Conservation (phyloP, 164 flowering plant genomes). For the Nymphaea colorata region DNA sequence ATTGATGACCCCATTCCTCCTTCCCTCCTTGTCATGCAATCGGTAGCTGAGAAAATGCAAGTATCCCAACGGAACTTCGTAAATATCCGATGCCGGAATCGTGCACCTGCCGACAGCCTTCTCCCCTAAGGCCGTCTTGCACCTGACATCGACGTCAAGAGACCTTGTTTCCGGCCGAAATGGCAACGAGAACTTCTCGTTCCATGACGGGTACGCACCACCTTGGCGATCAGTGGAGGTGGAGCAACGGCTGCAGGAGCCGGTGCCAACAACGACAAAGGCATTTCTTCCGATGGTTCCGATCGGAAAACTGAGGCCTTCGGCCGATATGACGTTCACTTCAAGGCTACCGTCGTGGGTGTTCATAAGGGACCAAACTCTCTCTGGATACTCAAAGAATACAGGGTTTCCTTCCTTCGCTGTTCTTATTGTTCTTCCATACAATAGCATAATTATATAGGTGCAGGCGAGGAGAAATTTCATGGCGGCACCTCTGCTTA, state of each 20-base stretch:
- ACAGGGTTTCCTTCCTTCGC: too few species aligned
- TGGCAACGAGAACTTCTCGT: conserved; percentile 20
- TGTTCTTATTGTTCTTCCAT: too few species aligned
- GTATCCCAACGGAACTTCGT: background rate
- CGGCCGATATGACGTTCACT: conserved; percentile 33
- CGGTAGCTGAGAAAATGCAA: conserved; percentile 7
- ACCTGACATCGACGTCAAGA: conserved; percentile 3
- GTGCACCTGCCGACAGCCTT: background rate
- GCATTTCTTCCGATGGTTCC: conserved; percentile 29
- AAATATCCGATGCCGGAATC: conserved; percentile 4
- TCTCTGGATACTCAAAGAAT: too few species aligned
- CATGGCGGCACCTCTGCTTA: too few species aligned
- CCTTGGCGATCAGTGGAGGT: conserved; percentile 20
- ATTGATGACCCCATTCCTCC: conserved; percentile 4
- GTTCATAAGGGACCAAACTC: too few species aligned
- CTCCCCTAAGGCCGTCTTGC: background rate
- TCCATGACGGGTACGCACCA: conserved; percentile 40
- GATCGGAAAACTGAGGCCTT: conserved; percentile 14
- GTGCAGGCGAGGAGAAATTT: too few species aligned
- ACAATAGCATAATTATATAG: too few species aligned
- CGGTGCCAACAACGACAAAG: conserved; percentile 16
- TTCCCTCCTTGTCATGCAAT: conserved; percentile 1
- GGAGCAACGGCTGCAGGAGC: background rate
- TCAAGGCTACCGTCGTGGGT: conserved; percentile 11
- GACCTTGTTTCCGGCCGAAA: background rate